Evolutionary conservation across 345 rosid species (phyloP).

Genomic region (Noccaea bulbosa): DNA sequence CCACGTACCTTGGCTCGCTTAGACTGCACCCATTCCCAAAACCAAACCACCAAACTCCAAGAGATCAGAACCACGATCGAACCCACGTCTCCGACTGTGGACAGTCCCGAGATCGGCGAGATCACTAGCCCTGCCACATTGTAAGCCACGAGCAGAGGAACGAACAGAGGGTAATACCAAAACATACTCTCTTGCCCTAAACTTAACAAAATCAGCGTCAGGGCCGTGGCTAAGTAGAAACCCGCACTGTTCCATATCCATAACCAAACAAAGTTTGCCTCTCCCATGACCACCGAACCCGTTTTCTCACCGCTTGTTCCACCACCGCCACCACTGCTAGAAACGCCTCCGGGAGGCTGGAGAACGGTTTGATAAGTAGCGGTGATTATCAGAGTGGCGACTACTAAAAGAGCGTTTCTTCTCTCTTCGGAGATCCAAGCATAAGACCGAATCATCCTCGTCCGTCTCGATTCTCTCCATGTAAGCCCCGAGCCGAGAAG

Average conservation of each 20-base stretch:
- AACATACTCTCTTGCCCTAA: slow-evolving; percentile 27
- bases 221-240: not conserved
- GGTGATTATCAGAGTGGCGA: slow-evolving; percentile 43
- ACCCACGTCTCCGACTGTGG: not conserved
- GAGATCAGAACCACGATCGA: not conserved
- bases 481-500: slow-evolving; percentile 13
- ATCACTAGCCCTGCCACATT: not conserved
- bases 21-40: slow-evolving; percentile 14
- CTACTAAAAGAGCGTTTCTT: slow-evolving; percentile 42
- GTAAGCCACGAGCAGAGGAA: slow-evolving; percentile 28
- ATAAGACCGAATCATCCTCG: slow-evolving; percentile 9
- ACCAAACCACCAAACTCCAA: not conserved
- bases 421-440: slow-evolving; percentile 27
- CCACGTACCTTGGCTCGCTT: slow-evolving; percentile 25
- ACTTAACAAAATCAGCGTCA: slow-evolving; percentile 9
- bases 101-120: not conserved
- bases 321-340: not conserved
- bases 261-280: not conserved
- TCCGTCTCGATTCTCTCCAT: slow-evolving; percentile 3
- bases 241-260: slow-evolving; percentile 29
- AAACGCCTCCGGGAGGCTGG: slow-evolving; percentile 42
- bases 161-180: slow-evolving; percentile 12
- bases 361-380: slow-evolving; percentile 44
- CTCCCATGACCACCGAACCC: slow-evolving; percentile 20
- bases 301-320: not conserved